phyloP scores from a whole-genome alignment of 371 early-diverging fungal species.

The Circinella minor region DNA sequence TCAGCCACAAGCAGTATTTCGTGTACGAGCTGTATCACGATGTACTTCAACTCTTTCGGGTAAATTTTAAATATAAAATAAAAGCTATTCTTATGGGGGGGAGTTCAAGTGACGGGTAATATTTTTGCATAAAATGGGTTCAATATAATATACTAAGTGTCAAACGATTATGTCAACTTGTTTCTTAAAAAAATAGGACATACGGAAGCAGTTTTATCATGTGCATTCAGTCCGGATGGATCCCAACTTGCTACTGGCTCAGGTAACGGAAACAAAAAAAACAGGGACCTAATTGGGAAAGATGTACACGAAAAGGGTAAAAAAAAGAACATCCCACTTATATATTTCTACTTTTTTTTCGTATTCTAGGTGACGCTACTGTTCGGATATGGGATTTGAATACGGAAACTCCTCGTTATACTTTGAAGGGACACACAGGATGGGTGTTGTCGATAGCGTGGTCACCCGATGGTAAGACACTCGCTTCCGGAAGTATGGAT shows the following conservation, averaged over 20 bases:
- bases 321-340: background rate
- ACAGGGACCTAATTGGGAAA: too few relatives aligned
- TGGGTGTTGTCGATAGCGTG: slow-evolving; percentile 96
- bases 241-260: slow-evolving; percentile 90
- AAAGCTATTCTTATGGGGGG: too few relatives aligned
- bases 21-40: slow-evolving; percentile 89
- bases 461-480: slow-evolving; percentile 86
- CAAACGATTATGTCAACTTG: too few relatives aligned
- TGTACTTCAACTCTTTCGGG: slow-evolving; percentile 86
- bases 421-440: slow-evolving; percentile 82
- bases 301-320: background rate
- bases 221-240: slow-evolving; percentile 94
- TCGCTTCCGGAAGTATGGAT: slow-evolving; percentile 97
- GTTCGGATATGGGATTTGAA: slow-evolving; percentile 97
- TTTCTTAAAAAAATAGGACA: slow-evolving; percentile 62
- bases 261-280: slow-evolving; percentile 30
- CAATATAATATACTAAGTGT: too few relatives aligned
- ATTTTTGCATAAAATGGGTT: too few relatives aligned
- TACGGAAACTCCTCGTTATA: slow-evolving; percentile 87
- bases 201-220: slow-evolving; percentile 90
- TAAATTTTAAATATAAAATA: slow-evolving; percentile 18
- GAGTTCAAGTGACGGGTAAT: too few relatives aligned
- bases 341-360: too few relatives aligned
- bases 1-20: slow-evolving; percentile 94
- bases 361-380: slow-evolving; percentile 78